Percentiles rank a stretch among this genome's conserved stretches.
phyloP scores from a whole-genome alignment of 768 basidiomycete species.

The Leccinellum rugosiceps region DNA sequence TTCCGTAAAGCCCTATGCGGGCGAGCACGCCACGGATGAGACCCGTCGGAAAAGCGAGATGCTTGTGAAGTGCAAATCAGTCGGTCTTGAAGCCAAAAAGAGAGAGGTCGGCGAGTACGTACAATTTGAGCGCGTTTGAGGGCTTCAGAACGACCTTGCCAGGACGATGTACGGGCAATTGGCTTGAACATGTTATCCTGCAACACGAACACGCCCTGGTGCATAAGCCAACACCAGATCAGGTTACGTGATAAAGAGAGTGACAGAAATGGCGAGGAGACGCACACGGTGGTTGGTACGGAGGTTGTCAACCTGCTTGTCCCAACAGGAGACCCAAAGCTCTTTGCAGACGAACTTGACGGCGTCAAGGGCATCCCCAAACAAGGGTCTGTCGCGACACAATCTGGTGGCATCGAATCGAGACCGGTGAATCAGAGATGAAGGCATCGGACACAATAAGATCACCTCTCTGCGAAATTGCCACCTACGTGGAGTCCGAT shows the following conservation, averaged over 20 bases:
- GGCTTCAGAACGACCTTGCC: constrained; percentile 73
- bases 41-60: constrained; percentile 78
- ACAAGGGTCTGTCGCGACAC: constrained; percentile 69
- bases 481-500: constrained; percentile 87
- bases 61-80: constrained; percentile 41
- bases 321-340: constrained; percentile 88
- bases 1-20: constrained; percentile 72
- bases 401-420: constrained; percentile 45
- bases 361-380: constrained; percentile 80
- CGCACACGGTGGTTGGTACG: constrained; percentile 90
- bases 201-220: constrained; percentile 89
- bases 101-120: constrained; percentile 13
- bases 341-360: constrained; percentile 98
- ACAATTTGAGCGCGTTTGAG: constrained; percentile 70
- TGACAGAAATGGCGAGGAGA: constrained; percentile 1
- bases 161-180: constrained; percentile 74
- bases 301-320: constrained; percentile 94
- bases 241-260: background rate
- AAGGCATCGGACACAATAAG: background rate
- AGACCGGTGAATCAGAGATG: background rate
- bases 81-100: background rate
- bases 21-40: constrained; percentile 80
- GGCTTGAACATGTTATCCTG: constrained; percentile 92
- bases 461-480: constrained; percentile 79
- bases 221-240: background rate